Base-by-base conservation (phyloP, 495 filamentous ascomycete genomes). In the Sphaerosporella brunnea region DNA sequence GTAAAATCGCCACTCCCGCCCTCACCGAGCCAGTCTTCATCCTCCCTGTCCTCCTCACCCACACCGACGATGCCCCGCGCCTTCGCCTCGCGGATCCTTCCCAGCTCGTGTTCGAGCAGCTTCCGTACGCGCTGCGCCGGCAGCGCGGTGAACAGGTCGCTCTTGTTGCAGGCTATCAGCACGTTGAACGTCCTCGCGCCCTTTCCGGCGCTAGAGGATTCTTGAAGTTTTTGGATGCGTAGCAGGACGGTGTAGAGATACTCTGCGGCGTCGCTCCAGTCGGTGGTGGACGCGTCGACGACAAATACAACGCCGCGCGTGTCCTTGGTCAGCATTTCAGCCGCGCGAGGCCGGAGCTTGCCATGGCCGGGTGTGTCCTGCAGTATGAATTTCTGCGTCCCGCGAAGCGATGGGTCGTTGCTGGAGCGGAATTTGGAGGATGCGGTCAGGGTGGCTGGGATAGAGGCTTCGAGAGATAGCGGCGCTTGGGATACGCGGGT, bases 361-460 rank as follows among this genome's bases (percentile, higher is more conserved):
- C 84, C 86, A 69, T 95, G 90, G 46, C 88, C 88, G 1, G 88
- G 88, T 2, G 90, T 95, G 67, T 97, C 88, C 58, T 75, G 64
- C 21, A 95, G 65, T 40, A 82, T 69, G 64, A 94, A 87, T 43
- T 72, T 75, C 50, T 78, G 72, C 50, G 73, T 69, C n/a, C 73
- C 64, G 45, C 72, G 67, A 42, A 77, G 63, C 11, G 78, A 73
- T 8, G 80, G 73, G 56, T 87, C 82, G 54, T 80, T 74, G 25
- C 63, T 60, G 15, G 78, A 82, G 50, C 82, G 75, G 62, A 78
- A 87, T 45, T 73, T 73, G 21, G 78, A 82, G 1, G 69, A 71
- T 3, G 77, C 67, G 0, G 68, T 66, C 23, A 78, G 69, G 48
- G 70, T 71, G 25, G 74, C 64, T 39, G 85, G 80, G 23, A 93